Base-by-base conservation (phyloP, 805 yeast species). In the Torulaspora microellipsoides region DNA sequence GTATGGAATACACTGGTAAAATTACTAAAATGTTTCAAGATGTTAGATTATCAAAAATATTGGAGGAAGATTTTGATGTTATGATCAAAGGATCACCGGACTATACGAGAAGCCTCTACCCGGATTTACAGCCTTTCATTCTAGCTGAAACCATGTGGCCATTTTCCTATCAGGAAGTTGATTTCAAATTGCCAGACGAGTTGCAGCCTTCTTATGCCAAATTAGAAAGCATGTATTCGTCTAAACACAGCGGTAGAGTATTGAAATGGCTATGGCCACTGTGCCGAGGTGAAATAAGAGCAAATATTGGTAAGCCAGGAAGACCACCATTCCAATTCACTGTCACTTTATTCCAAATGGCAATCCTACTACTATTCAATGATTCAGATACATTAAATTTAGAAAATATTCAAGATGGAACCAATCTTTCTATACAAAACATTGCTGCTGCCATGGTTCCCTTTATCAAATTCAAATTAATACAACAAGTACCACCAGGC, bases 1-100 rank as follows among this genome's bases (percentile, higher is more conserved):
- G 95, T 14, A 73, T 83, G 61, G 98, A 93, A 60, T 93, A 91
- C 64, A 90, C 98, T 1, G 83, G 87, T 42, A 91, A 90, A 64
- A 85, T 93, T 65, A 85, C 95, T 15, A 86, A 89, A 56, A 93
- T 93, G 99, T 90, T 93, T 64, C 85, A 84, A 62, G 99, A 93
- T 67, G 87, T 93, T 72, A 78, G 84, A 55, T 77, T 91, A 3
- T 86, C 96, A 0, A 79, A 78, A 48, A 91, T 87, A 43, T 72
- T 93, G 59, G 80, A 77, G 38, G 69, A 67, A 34, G 68, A 69
- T 27, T 67, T 71, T 34, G 65, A 68, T 43, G 62, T 59, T 25
- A 55, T 54, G 9, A 53, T 62, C 14, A 59, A 55, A 20, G 51
- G 51, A 14, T 45, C 58, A 4, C 66, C 67, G 23, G 64, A 60